Evolutionary conservation across 2,329 filamentous ascomycete genomes (phyloP).

Genomic region (Sporothrix brasiliensis): DNA sequence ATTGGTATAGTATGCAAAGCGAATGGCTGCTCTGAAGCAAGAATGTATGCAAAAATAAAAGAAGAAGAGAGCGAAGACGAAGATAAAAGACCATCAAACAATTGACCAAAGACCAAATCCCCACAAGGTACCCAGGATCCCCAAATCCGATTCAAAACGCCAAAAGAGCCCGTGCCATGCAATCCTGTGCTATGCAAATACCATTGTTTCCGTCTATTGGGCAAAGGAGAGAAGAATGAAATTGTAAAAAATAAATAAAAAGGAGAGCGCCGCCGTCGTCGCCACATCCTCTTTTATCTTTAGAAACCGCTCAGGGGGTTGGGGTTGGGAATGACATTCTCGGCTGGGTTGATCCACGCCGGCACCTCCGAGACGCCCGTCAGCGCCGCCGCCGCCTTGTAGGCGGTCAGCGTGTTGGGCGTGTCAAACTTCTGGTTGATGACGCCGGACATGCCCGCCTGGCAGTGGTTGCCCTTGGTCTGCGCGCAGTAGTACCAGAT

Average conservation of each 20-base stretch:
- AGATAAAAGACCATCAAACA: background rate
- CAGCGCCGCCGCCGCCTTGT: conserved; percentile 45
- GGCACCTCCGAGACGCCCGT: conserved; percentile 43
- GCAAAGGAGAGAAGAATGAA: too few relatives aligned
- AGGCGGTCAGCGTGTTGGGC: conserved; percentile 45
- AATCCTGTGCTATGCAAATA: conserved; percentile 21
- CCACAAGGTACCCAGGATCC: too few relatives aligned
- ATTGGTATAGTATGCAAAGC: background rate
- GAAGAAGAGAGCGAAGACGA: background rate
- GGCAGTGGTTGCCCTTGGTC: conserved; percentile 50
- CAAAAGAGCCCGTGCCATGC: background rate
- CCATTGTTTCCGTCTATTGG: background rate
- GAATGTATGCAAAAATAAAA: background rate
- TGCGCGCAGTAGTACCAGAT: conserved; percentile 53
- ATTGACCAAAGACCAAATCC: background rate
- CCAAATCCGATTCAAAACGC: background rate
- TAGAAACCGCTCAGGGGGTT: conserved; percentile 48
- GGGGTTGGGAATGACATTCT: conserved; percentile 47
- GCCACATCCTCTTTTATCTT: background rate
- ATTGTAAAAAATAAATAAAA: background rate
- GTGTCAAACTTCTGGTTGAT: conserved; percentile 53
- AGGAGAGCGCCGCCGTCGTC: background rate
- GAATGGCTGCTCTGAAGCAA: conserved; percentile 12
- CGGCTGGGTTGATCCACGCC: conserved; percentile 42
- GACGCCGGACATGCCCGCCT: conserved; percentile 53